These are phyloP conservation scores for Mycena galopus DNA, from an alignment of 768 basidiomycete genomes.

Conservation along the genomic window DNA sequence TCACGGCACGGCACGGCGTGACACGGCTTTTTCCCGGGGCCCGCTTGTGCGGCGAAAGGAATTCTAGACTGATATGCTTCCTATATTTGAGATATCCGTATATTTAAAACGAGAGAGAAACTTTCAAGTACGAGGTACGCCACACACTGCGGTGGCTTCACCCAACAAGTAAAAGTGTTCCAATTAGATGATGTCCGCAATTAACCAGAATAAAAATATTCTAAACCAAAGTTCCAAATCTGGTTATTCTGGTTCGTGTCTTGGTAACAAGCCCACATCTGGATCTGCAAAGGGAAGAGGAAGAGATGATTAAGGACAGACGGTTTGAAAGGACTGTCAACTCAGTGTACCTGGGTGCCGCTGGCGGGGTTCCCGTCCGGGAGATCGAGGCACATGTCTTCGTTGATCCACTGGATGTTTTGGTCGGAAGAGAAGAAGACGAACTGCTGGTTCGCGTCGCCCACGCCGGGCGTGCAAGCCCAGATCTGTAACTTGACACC, in stretches of 20 bases:
- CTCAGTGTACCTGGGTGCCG: constrained; percentile 10
- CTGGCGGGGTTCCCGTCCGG: constrained; percentile 12
- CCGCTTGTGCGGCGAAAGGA: too few species aligned
- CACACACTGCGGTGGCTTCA: too few species aligned
- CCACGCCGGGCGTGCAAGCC: constrained; percentile 34
- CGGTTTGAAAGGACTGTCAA: not conserved
- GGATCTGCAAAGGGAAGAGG: not conserved
- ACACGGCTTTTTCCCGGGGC: too few species aligned
- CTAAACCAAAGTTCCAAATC: constrained; percentile 10
- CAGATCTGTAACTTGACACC: constrained; percentile 44
- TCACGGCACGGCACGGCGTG: too few species aligned
- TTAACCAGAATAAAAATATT: too few species aligned
- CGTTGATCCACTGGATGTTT: constrained; percentile 33
- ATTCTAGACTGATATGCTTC: too few species aligned
- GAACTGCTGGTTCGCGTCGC: constrained; percentile 31
- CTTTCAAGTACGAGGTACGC: too few species aligned
- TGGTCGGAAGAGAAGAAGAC: constrained; percentile 24
- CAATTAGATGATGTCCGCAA: too few species aligned
- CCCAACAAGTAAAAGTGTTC: too few species aligned
- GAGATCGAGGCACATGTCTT: constrained; percentile 19
- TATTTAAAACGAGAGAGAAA: too few species aligned
- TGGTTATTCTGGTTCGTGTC: not conserved
- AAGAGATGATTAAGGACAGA: not conserved
- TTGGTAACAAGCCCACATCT: constrained; percentile 2
- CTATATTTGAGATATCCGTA: too few species aligned